A percentile compares a stretch with the other conserved stretches of the same genome.
These are phyloP conservation scores for Ephemerocybe angulata DNA, from an alignment of 768 basidiomycete species.

Conservation along the genomic window DNA sequence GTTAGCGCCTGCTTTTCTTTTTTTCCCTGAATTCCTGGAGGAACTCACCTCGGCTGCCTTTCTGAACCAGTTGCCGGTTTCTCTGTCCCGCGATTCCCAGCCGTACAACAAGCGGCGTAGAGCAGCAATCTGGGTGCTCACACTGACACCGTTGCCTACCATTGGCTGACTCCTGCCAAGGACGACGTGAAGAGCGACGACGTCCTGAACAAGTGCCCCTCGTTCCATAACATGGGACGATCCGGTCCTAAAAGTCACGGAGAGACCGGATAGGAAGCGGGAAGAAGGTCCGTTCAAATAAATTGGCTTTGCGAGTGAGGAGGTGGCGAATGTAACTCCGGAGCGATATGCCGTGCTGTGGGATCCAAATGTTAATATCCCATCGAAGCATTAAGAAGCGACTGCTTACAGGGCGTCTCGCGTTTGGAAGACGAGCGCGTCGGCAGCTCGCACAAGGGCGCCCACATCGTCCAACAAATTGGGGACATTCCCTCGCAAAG, in stretches of 20 bases:
- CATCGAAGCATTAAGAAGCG: not conserved
- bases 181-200: constrained; percentile 60
- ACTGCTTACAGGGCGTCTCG: constrained; percentile 66
- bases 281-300: constrained; percentile 32
- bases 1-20: constrained; percentile 2
- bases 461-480: constrained; percentile 47
- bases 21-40: not conserved
- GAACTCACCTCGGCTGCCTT: constrained; percentile 52
- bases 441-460: constrained; percentile 59
- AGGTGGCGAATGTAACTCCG: constrained; percentile 63
- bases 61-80: constrained; percentile 54
- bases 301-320: constrained; percentile 41
- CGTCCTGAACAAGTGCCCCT: constrained; percentile 57
- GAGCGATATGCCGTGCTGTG: constrained; percentile 59
- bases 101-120: constrained; percentile 59
- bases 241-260: constrained; percentile 58
- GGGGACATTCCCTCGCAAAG: constrained; percentile 41
- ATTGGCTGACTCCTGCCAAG: constrained; percentile 42
- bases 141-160: constrained; percentile 37
- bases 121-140: constrained; percentile 64
- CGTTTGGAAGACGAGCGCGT: constrained; percentile 69
- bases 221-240: constrained; percentile 53
- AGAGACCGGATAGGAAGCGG: constrained; percentile 57
- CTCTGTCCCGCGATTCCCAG: constrained; percentile 43
- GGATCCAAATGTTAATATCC: constrained; percentile 3